Evolutionary conservation across 306 rosid genomes (phyloP), one percentile per base, ranked within the genome.

Genomic region (Quercus cerris): DNA sequence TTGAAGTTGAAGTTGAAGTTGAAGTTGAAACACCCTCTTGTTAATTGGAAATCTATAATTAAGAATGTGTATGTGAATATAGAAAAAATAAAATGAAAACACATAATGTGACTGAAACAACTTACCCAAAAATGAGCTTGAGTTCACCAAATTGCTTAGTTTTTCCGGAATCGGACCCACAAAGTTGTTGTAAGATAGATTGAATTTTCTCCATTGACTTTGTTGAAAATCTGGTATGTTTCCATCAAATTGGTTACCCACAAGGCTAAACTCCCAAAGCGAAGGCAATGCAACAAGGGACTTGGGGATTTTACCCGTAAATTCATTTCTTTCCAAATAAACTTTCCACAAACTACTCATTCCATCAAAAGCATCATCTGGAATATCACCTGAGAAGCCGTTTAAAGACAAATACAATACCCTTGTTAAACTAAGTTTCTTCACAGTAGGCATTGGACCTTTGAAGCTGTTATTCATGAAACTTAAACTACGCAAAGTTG

Each of bases 361-460:
- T 4, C 91, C 94, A 2, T 75, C 80, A 78, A 95, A 95, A 54
- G 86, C 90, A 57, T 87, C 87, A 5, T 80, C 89, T 0, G 49
- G 49, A 31, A 95, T 88, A 23, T 81, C 86, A 19, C 96, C 97
- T 5, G 90, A 84, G 72, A 95, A 91, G 0, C 81, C 72, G 71
- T 93, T 95, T 7, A 74, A 4, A 8, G 89, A 85, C 71, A 95
- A 74, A 81, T 80, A 91, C 88, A 95, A 20, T 5, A 81, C 85
- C 76, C 41, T 82, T 10, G 91, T 75, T 4, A 56, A 57, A 75
- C 78, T 73, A 23, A 91, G 61, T 67, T 55, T 81, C 31, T 85
- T 89, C 76, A 95, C 89, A 2, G 9, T 52, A 1, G 98, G 98
- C 81, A 95, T 33, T 46, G 85, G 75, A 76, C 97, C 98, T 17